Evolutionary conservation across 192 early-diverging fungal genomes (phyloP).

Genomic region (Dimargaris xerosporica): DNA sequence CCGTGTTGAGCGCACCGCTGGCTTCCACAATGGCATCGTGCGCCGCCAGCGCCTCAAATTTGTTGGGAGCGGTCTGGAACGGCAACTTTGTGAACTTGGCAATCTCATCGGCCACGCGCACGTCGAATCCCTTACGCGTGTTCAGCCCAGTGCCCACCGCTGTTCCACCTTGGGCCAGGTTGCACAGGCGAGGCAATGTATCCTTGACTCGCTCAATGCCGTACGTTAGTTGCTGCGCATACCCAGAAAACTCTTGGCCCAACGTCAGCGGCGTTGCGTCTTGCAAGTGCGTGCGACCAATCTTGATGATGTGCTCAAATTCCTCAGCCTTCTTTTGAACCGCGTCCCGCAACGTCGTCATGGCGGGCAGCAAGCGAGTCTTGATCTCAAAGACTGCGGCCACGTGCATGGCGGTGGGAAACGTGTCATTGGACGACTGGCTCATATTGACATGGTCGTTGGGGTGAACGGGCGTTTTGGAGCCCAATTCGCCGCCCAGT

Average conservation of each 20-base stretch:
- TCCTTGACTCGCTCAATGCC: conserved; percentile 77
- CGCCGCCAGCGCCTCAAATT: conserved; percentile 97
- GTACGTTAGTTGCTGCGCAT: conserved; percentile 76
- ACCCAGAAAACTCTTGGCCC: conserved; percentile 98
- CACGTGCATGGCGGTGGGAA: conserved; percentile 99
- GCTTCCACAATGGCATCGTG: conserved; percentile 98
- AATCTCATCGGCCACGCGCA: conserved; percentile 78
- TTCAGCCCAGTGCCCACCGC: conserved; percentile 97
- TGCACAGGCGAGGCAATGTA: conserved; percentile 69
- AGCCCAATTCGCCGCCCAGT: conserved; percentile 76
- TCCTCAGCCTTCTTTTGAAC: conserved; percentile 61
- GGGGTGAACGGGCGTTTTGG: conserved; percentile 92
- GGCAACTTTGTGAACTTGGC: conserved; percentile 72
- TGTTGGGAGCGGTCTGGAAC: conserved; percentile 96
- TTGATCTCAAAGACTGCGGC: conserved; percentile 81
- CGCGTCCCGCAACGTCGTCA: conserved; percentile 64
- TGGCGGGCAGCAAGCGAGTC: conserved; percentile 69
- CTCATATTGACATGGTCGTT: conserved; percentile 99
- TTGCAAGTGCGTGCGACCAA: conserved; percentile 96
- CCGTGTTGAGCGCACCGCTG: conserved; percentile 83
- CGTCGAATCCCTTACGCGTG: conserved; percentile 84
- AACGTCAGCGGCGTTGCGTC: conserved; percentile 97
- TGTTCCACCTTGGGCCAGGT: conserved; percentile 93
- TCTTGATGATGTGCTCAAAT: conserved; percentile 94
- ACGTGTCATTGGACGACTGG: conserved; percentile 97